Base-by-base conservation (phyloP, 2,329 filamentous ascomycete species). In the Penicillium vulpinum region DNA sequence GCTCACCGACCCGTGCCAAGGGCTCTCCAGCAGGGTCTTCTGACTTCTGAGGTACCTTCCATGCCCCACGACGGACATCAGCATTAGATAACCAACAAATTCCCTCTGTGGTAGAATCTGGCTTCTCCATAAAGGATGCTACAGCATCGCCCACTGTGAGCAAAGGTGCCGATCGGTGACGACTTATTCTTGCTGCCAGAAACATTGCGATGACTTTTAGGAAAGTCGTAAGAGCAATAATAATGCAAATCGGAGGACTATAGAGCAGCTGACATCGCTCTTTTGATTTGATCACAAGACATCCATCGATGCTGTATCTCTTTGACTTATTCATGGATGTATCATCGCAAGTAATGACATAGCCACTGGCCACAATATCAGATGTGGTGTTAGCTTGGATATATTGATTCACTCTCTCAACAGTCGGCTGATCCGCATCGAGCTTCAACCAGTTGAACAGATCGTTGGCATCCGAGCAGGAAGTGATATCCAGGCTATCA, bases 121-220 rank as follows among this genome's bases (percentile, higher is more conserved):
- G 62, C 0, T 13, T 31, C 5, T 28, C 40, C 4, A 70, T 43
- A 38, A 71, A 72, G 2, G 65, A 69, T 10, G 67, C 62, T 7
- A 71, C 46, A 1, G 69, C 69, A 53, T 72, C 70, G 3, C 69
- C 68, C 28, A 64, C 35, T 3, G 67, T 72, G 22, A 70, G 45
- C 28, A 59, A 33, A 62, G 49, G 29, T 28, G 47, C 2, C 24
- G 54, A 28, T 21, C 48, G 16, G 26, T 38, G 15, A n/a, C 28
- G 22, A 9, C 16, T 8, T 11, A 56, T 31, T 4, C 24, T 24
- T 2, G 53, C 55, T 2, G 63, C 39, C 6, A 66, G 13, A 4
- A 59, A 54, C 54, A 65, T 65, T n/a, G 57, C 56, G 11, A 52
- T 18, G 2, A 62, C 24, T 46, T 67, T 67, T 2, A 56, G 33